These are phyloP conservation scores for Wallacemonas sp. DNA, from an alignment of 208 protist genomes.

Conservation along the genomic window DNA sequence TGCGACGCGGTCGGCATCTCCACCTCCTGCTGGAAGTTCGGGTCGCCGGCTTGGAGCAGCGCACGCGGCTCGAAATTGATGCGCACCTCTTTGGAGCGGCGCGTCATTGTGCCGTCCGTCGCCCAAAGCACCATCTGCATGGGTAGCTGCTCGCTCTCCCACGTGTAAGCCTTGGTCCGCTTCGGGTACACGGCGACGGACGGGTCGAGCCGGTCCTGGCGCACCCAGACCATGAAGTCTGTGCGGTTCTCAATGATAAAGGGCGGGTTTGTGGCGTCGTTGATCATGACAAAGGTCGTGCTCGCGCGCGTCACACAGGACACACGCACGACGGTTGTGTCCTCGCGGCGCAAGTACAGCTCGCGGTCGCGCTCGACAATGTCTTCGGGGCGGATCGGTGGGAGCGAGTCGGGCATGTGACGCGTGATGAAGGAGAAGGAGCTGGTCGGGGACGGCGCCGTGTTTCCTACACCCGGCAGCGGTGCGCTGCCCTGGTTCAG, in stretches of 20 bases:
- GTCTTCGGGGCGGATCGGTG: slow-evolving; percentile 45
- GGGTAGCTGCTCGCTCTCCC: slow-evolving; percentile 40
- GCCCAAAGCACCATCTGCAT: slow-evolving; percentile 41
- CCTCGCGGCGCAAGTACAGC: slow-evolving; percentile 37
- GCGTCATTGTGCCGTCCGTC: slow-evolving; percentile 4
- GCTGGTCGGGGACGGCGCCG: background rate
- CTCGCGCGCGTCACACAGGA: slow-evolving; percentile 41
- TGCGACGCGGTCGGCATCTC: background rate
- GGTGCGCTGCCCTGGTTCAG: slow-evolving; percentile 9
- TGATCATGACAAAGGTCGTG: slow-evolving; percentile 62
- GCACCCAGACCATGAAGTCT: slow-evolving; percentile 46
- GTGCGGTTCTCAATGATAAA: slow-evolving; percentile 82
- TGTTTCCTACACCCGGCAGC: background rate
- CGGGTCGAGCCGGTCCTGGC: slow-evolving; percentile 38
- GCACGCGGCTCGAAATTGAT: slow-evolving; percentile 72
- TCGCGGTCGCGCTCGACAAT: slow-evolving; percentile 39
- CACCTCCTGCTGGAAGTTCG: slow-evolving; percentile 30
- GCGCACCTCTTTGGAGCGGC: slow-evolving; percentile 15
- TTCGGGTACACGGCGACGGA: slow-evolving; percentile 49
- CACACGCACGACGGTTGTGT: slow-evolving; percentile 52
- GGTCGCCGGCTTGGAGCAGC: slow-evolving; percentile 19
- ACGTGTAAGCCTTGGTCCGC: slow-evolving; percentile 61
- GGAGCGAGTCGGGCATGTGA: slow-evolving; percentile 27
- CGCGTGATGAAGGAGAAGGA: background rate
- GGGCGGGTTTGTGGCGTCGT: slow-evolving; percentile 48